Evolutionary conservation across 2,329 filamentous ascomycete genomes (phyloP), one percentile per base, ranked within the genome.

Genomic region (Colletotrichum plurivorum): DNA sequence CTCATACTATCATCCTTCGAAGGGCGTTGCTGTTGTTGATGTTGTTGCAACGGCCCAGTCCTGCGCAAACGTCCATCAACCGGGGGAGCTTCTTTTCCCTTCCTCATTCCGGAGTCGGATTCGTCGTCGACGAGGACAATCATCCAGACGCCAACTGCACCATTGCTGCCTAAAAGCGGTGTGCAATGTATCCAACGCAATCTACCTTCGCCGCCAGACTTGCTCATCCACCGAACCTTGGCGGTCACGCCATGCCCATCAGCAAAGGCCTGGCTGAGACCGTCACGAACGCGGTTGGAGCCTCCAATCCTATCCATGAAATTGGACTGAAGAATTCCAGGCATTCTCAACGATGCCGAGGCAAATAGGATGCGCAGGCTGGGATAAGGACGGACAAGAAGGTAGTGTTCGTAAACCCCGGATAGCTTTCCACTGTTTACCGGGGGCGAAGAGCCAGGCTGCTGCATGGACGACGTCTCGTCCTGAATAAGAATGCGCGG

Each of bases 171-270:
- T 4, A 93, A 79, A 4, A 94, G 80, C 3, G 93, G 92, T 22
- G 92, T 94, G 75, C 91, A 93, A 77, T 94, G 92, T 48, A 94
- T 92, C 92, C 92, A 94, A 51, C 92, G 86, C 56, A 87, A 85
- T 18, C 91, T 85, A 0, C 92, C 92, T 59, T 88, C 85, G 18
- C 82, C 79, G 41, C 85, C 83, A 5, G 78, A 78, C 51, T 83
- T 82, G 53, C 83, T 85, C 1, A 93, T 80, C 93, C 92, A 95
- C 60, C 88, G 87, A 15, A 95, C 87, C 75, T 93, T 93, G 4
- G 92, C 92, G 1, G 92, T 94, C 5, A 94, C 90, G 54, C 92
- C 90, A 52, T 89, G 87, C 0, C 92, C 92, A 73, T 91, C 87
- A 5, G 87, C 85, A 22, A 95, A 85, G 0, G 92, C 92, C n/a